A percentile compares a stretch with the other conserved stretches of the same genome.
These are phyloP conservation scores for Diaporthe citrichinensis DNA, from an alignment of 2,329 filamentous ascomycete genomes.

Conservation along the genomic window DNA sequence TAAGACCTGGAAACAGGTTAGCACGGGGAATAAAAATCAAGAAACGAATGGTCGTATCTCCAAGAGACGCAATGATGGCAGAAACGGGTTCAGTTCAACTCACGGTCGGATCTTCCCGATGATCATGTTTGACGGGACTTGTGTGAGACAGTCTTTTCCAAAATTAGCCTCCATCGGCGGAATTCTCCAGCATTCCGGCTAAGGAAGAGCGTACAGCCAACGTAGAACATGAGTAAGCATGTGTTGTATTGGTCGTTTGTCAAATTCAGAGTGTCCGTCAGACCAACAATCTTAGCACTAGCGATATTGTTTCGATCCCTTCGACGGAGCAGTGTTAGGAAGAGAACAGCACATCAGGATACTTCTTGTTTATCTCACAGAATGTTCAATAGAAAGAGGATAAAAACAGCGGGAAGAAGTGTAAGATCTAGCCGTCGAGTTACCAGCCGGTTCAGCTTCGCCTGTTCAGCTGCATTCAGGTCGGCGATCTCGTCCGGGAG, in stretches of 20 bases:
- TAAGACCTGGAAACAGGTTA: neutral
- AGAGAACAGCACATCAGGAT: neutral
- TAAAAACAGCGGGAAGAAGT: neutral
- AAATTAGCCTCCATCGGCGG: neutral
- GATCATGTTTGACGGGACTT: slow-evolving; percentile 16
- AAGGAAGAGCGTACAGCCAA: neutral
- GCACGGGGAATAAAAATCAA: too few relatives aligned
- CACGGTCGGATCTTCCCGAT: slow-evolving; percentile 16
- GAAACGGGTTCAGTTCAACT: neutral
- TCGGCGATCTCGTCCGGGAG: slow-evolving; percentile 18
- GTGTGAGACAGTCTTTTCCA: neutral
- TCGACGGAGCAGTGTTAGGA: neutral
- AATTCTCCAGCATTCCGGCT: neutral
- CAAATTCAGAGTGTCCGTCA: neutral
- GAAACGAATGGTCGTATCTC: neutral
- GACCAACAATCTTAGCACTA: slow-evolving; percentile 14
- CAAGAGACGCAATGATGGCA: neutral
- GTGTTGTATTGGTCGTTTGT: slow-evolving; percentile 9
- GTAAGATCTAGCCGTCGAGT: neutral
- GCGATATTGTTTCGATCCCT: slow-evolving; percentile 17
- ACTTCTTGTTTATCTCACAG: neutral
- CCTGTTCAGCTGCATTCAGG: neutral
- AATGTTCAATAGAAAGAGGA: slow-evolving; percentile 11
- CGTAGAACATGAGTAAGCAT: slow-evolving; percentile 14
- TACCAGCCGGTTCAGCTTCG: neutral